Base-by-base conservation (phyloP, 495 filamentous ascomycete genomes). In the Podospora tetraspora region DNA sequence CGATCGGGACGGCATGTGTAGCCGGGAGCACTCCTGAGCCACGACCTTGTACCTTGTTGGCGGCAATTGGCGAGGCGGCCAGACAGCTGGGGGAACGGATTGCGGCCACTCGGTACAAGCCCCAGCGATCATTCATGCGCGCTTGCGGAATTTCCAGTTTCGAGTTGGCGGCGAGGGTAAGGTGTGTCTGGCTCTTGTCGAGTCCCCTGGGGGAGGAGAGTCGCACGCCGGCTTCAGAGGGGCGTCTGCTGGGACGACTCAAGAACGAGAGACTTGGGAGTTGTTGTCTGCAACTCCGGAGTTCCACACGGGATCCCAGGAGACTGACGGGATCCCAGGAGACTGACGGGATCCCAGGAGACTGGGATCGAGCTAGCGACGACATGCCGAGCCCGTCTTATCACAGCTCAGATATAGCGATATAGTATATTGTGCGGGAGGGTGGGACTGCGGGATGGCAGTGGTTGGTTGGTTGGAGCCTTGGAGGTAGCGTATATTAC, bases 311-410 rank as follows among this genome's bases (percentile, higher is more conserved):
- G 68, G 66, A 74, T 77, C 72, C 77, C 75, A 74, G 73, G 75
- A 71, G 71, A 72, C 71, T 76, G 75, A 25, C 24, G 24, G 24
- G 24, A 25, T 25, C 24, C 24, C 24, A 25, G 25, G 25, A 25
- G 25, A 25, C 25, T 25, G 25, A 70, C 59, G 23, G 68, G 66
- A 74, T 77, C 72, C 77, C 75, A 74, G 73, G 75, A 71, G 71
- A 72, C 71, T 76, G 75, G 77, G 74, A 79, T 79, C 67, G 70
- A 72, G 72, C 74, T 76, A 77, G 56, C 69, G 68, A 74, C 62
- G 59, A 74, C 69, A 75, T 79, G 73, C 77, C 77, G 74, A 76
- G 69, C 71, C 71, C 69, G 64, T 74, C 68, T 68, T 74, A 74
- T 77, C 72, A 76, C 71, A 61, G 69, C 63, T 62, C 60, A 69